Evolutionary conservation across 1,284 basidiomycete species (phyloP).

Genomic region (Ganoderma sinense): DNA sequence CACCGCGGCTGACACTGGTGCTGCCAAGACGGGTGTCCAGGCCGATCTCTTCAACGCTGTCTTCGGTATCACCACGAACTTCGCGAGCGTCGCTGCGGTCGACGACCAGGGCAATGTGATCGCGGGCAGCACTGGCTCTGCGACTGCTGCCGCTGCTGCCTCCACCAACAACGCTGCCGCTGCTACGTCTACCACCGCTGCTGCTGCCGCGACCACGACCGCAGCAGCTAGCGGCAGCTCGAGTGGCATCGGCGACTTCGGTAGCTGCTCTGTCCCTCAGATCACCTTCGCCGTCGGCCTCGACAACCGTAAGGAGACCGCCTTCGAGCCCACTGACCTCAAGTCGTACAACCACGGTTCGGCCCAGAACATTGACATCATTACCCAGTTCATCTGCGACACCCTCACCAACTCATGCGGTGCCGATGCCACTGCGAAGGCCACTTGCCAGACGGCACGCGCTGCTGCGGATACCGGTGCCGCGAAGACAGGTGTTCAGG

Average conservation of each 20-base stretch:
- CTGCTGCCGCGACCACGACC: conserved; percentile 22
- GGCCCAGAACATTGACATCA: conserved; percentile 61
- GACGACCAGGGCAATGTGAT: conserved; percentile 38
- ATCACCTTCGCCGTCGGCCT: conserved; percentile 62
- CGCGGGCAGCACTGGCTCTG: conserved; percentile 33
- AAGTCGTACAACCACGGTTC: conserved; percentile 54
- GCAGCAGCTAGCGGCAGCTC: conserved; percentile 36
- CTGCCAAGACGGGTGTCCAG: conserved; percentile 56
- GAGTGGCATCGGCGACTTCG: conserved; percentile 47
- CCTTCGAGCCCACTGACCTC: conserved; percentile 57
- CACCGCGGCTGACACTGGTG: conserved; percentile 50
- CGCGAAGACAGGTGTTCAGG: conserved; percentile 49
- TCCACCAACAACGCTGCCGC: conserved; percentile 29
- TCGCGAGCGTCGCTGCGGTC: conserved; percentile 36
- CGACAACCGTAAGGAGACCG: conserved; percentile 60
- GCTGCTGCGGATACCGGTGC: conserved; percentile 58
- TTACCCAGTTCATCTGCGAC: conserved; percentile 55
- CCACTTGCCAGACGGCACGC: conserved; percentile 58
- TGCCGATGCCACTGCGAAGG: conserved; percentile 52
- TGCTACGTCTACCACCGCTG: conserved; percentile 32
- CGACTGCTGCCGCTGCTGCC: conserved; percentile 26
- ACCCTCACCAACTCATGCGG: conserved; percentile 62
- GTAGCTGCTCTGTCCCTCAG: conserved; percentile 55
- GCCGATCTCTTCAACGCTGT: conserved; percentile 67
- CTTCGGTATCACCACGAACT: conserved; percentile 54